These are phyloP conservation scores for Pichia sp. DNA, from an alignment of 1,139 yeast genomes.

Conservation along the genomic window DNA sequence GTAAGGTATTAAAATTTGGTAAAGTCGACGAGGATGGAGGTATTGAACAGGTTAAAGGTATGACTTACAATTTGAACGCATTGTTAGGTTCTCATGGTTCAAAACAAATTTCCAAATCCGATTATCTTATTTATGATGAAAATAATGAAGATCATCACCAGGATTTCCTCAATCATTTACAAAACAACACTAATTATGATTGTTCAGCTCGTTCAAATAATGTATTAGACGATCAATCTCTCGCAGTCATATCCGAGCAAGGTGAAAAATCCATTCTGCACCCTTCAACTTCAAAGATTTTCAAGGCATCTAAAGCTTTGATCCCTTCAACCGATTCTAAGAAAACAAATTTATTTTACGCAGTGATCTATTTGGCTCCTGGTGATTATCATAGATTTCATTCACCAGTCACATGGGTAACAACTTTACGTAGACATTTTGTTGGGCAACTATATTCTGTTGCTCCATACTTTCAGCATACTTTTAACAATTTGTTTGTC, in stretches of 20 bases:
- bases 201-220: slow-evolving; percentile 6
- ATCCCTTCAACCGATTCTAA: slow-evolving; percentile 19
- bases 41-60: slow-evolving; percentile 95
- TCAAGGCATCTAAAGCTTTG: slow-evolving; percentile 25
- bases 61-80: slow-evolving; percentile 87
- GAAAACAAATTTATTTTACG: slow-evolving; percentile 61
- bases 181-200: slow-evolving; percentile 13
- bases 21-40: slow-evolving; percentile 65
- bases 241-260: slow-evolving; percentile 39
- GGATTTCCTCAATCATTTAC: slow-evolving; percentile 5
- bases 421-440: slow-evolving; percentile 87
- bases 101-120: slow-evolving; percentile 35
- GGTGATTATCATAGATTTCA: slow-evolving; percentile 98
- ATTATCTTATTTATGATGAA: background rate
- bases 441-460: slow-evolving; percentile 94
- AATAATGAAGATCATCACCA: background rate
- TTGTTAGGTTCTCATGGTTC: slow-evolving; percentile 57
- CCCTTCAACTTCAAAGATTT: slow-evolving; percentile 23
- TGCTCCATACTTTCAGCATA: slow-evolving; percentile 90
- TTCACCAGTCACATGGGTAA: slow-evolving; percentile 95
- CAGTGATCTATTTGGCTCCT: slow-evolving; percentile 94
- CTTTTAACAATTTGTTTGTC: slow-evolving; percentile 80
- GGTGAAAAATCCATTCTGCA: slow-evolving; percentile 48
- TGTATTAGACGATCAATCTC: slow-evolving; percentile 1
- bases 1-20: slow-evolving; percentile 82